These are phyloP conservation scores for Wickerhamomyces xylosicus DNA, from an alignment of 805 yeast species.

Conservation along the genomic window DNA sequence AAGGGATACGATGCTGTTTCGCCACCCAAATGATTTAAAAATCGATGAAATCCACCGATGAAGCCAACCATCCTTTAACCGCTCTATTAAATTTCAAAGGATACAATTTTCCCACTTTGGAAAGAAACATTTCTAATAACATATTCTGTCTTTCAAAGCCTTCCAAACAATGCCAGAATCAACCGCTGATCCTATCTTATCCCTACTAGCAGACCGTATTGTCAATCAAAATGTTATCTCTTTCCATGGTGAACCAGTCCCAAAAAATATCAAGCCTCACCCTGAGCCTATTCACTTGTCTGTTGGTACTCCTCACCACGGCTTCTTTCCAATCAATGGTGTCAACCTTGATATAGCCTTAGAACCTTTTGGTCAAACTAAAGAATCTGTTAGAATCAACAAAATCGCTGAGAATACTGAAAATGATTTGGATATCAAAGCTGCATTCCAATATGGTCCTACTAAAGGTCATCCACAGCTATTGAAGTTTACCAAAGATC, in stretches of 20 bases:
- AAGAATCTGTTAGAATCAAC: constrained; percentile 3
- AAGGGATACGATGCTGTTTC: neutral
- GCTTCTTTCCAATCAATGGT: constrained; percentile 13
- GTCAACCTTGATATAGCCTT: constrained; percentile 8
- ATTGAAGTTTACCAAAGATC: constrained; percentile 27
- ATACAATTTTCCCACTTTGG: no score
- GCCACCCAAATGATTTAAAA: no score
- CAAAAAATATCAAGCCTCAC: constrained; percentile 33
- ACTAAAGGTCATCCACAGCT: constrained; percentile 11
- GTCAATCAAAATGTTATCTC: constrained; percentile 6
- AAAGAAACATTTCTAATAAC: no score
- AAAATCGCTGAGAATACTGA: constrained; percentile 4
- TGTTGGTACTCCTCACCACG: constrained; percentile 16
- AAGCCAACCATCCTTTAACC: neutral
- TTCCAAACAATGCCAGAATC: neutral
- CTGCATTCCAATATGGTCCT: constrained; percentile 14
- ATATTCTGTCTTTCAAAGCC: no score
- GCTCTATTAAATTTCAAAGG: no score
- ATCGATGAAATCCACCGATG: no score
- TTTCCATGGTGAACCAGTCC: constrained; percentile 11
- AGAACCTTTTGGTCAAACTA: constrained; percentile 8
- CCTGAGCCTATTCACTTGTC: constrained; percentile 51
- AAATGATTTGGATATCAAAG: constrained; percentile 9
- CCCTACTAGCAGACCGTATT: constrained; percentile 7
- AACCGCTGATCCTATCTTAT: neutral